Evolutionary conservation across 345 rosid species (phyloP), one percentile per base, ranked within the genome.

Genomic region (Anacardium occidentale): DNA sequence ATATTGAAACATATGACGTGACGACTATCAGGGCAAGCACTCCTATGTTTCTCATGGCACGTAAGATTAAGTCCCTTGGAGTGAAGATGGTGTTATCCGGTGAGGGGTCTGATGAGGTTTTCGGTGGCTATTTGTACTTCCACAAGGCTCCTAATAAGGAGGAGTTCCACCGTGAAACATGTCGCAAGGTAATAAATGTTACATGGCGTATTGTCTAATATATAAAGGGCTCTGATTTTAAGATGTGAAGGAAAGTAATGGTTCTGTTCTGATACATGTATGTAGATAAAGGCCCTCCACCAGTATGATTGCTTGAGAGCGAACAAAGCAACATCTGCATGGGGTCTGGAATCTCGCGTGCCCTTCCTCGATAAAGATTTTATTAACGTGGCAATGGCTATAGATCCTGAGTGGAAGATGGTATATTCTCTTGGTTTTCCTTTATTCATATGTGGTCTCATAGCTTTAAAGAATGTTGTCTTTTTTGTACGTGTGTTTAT

Each of bases 31-130:
- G 98, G 77, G 98, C 98, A 24, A 90, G 97, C 76, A 90, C 93
- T 1, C 98, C 98, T 0, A 94, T 94, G 98, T 94, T 94, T 61
- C 89, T 92, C 12, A 88, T 94, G 95, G 76, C 98, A 0, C 76
- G 98, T 9, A 94, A 92, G 89, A 94, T 94, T 40, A 94, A 94
- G 84, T 85, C 98, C 6, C 84, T 90, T 5, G 98, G 98, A 21
- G 97, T 94, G 32, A 94, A 94, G 88, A 92, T 92, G 98, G 98
- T 94, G 74, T 81, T 94, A 51, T 94, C 98, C n/a, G 97, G 97
- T 55, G 98, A 94, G 79, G 98, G 98, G 21, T 82, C 98, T 1
- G 98, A 94, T 65, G 98, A 94, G 86, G 74, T 94, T 42, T 90
- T 94, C 57, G 98, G 98, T 64, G 98, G 98, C 8, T 95, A 95